Evolutionary conservation across 2,329 filamentous ascomycete species (phyloP).

Genomic region (Fusarium sororula): DNA sequence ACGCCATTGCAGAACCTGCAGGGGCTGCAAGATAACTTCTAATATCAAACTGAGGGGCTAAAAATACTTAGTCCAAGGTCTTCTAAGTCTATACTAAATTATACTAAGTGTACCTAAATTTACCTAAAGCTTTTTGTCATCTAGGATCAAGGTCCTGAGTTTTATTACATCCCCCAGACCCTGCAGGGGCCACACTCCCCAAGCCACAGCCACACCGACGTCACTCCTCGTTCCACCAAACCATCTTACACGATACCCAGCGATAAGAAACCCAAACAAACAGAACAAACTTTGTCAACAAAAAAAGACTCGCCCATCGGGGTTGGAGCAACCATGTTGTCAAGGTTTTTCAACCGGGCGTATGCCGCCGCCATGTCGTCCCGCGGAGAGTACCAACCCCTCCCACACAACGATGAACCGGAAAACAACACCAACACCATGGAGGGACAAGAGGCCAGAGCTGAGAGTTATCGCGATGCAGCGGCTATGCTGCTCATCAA

Average conservation of each 20-base stretch:
- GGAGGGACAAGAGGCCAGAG: not conserved
- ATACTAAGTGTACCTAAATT: no score
- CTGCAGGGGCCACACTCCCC: not conserved
- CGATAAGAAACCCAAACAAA: not conserved
- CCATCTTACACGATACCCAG: conserved; percentile 8
- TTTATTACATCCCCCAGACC: not conserved
- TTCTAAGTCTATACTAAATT: no score
- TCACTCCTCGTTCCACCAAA: conserved; percentile 10
- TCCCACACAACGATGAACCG: conserved; percentile 34
- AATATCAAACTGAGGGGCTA: no score
- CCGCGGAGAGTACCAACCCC: conserved; percentile 36
- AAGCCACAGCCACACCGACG: conserved; percentile 3
- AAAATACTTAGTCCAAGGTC: no score
- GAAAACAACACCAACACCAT: conserved; percentile 7
- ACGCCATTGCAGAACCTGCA: not conserved
- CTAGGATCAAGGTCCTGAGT: no score
- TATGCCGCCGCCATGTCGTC: not conserved
- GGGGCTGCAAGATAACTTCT: no score
- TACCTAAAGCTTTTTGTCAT: no score
- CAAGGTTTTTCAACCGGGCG: conserved; percentile 21
- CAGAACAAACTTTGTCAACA: not conserved
- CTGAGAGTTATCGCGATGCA: conserved; percentile 49
- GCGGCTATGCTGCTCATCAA: conserved; percentile 57
- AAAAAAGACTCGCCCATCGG: conserved; percentile 17
- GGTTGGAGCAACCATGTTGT: conserved; percentile 30